Conservation (phyloP, 768 basidiomycete genomes). For the Dentipellis sp. region DNA sequence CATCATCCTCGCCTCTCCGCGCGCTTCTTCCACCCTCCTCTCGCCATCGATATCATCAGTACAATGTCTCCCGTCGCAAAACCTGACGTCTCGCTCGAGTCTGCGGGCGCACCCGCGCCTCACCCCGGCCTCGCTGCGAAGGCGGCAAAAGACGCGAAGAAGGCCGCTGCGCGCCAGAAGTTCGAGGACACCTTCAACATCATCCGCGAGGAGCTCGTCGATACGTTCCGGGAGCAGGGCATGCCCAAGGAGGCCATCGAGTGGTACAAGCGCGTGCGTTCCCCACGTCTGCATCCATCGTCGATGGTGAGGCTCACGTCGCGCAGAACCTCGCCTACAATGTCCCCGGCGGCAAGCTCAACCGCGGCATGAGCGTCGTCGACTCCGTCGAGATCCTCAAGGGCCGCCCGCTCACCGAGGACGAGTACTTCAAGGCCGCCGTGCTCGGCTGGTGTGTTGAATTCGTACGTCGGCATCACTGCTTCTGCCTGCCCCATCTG, state of each 20-base stretch:
- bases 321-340: slow-evolving; percentile 82
- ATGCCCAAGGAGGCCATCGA: slow-evolving; percentile 81
- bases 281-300: not conserved
- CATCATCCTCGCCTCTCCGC: too few species aligned
- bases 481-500: not conserved
- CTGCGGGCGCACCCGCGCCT: too few species aligned
- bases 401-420: slow-evolving; percentile 57
- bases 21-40: too few species aligned
- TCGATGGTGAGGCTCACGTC: slow-evolving; percentile 1
- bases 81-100: too few species aligned
- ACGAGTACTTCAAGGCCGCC: slow-evolving; percentile 85
- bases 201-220: slow-evolving; percentile 73
- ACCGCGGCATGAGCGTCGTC: slow-evolving; percentile 92
- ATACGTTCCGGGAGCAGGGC: slow-evolving; percentile 51
- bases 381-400: slow-evolving; percentile 88
- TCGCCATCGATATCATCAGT: too few species aligned
- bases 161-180: slow-evolving; percentile 31
- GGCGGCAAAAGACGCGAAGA: not conserved
- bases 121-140: not conserved
- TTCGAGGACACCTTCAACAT: slow-evolving; percentile 68
- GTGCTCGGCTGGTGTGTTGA: slow-evolving; percentile 95
- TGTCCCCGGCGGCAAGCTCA: slow-evolving; percentile 94
- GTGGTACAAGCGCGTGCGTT: slow-evolving; percentile 74
- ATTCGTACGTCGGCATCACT: slow-evolving; percentile 55
- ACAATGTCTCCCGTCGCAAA: too few species aligned